Evolutionary conservation across 2,329 filamentous ascomycete species (phyloP).

Genomic region (Colletotrichum sp.): DNA sequence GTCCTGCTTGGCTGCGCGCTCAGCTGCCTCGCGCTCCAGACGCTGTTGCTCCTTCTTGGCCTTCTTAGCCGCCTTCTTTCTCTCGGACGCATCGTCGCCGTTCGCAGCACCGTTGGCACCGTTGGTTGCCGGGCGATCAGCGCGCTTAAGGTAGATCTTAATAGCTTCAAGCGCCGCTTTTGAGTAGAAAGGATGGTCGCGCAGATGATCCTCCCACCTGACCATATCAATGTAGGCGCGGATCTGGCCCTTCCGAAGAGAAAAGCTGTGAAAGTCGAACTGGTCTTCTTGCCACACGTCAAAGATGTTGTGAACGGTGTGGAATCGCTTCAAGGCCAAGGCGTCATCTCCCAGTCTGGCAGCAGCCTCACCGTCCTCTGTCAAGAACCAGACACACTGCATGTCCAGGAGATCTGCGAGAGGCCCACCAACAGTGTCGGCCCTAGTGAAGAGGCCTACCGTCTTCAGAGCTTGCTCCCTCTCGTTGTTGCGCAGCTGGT

Average conservation of each 20-base stretch:
- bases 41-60: constrained; percentile 75
- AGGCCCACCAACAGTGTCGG: constrained; percentile 86
- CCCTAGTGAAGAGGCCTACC: constrained; percentile 92
- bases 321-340: constrained; percentile 90
- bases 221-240: constrained; percentile 96
- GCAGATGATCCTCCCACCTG: constrained; percentile 89
- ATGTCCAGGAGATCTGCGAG: constrained; percentile 93
- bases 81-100: constrained; percentile 67
- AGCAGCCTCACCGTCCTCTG: constrained; percentile 92
- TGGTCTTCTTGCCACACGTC: constrained; percentile 98
- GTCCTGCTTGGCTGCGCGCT: constrained; percentile 79
- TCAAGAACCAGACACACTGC: constrained; percentile 98
- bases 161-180: constrained; percentile 83
- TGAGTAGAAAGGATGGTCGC: constrained; percentile 92
- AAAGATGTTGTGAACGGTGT: constrained; percentile 88
- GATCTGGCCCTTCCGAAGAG: constrained; percentile 94
- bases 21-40: constrained; percentile 77
- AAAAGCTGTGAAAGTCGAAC: constrained; percentile 98
- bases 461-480: constrained; percentile 86
- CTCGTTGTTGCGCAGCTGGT: constrained; percentile 91
- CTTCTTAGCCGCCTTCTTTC: constrained; percentile 90
- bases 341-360: constrained; percentile 81
- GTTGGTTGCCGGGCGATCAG: constrained; percentile 75
- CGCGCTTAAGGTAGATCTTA: constrained; percentile 77
- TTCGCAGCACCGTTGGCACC: constrained; percentile 61